Conservation (phyloP, 371 early-diverging fungal genomes). For the Massospora cicadina region DNA sequence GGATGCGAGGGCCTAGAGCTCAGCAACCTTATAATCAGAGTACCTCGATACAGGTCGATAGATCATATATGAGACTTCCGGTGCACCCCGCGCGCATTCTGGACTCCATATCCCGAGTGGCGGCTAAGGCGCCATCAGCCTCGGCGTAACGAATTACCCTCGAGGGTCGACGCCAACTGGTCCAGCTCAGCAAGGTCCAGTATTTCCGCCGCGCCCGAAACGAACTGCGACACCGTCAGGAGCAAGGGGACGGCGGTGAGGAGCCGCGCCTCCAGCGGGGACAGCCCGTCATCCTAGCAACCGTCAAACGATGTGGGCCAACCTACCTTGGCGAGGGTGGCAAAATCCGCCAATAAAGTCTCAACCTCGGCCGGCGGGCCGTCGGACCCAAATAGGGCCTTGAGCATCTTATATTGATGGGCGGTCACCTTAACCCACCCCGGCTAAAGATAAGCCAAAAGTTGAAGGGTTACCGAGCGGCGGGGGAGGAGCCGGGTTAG, state of each 20-base stretch:
- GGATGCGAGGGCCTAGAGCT: neutral
- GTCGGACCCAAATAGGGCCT: neutral
- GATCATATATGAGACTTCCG: neutral
- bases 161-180: too few relatives aligned
- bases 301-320: neutral
- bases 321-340: neutral
- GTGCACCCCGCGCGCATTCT: neutral
- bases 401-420: neutral
- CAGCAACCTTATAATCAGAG: neutral
- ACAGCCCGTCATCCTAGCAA: neutral
- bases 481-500: neutral
- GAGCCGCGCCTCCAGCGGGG: neutral
- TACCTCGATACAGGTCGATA: neutral
- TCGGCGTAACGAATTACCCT: neutral
- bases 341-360: neutral
- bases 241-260: neutral
- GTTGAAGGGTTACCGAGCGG: neutral
- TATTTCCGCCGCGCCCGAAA: too few relatives aligned
- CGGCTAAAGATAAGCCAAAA: neutral
- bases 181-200: too few relatives aligned
- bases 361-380: neutral
- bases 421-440: neutral
- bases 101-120: too few relatives aligned
- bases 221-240: too few relatives aligned
- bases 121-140: too few relatives aligned